Evolutionary conservation across 2,329 filamentous ascomycete genomes (phyloP).

Genomic region (Paramyrothecium sp.): DNA sequence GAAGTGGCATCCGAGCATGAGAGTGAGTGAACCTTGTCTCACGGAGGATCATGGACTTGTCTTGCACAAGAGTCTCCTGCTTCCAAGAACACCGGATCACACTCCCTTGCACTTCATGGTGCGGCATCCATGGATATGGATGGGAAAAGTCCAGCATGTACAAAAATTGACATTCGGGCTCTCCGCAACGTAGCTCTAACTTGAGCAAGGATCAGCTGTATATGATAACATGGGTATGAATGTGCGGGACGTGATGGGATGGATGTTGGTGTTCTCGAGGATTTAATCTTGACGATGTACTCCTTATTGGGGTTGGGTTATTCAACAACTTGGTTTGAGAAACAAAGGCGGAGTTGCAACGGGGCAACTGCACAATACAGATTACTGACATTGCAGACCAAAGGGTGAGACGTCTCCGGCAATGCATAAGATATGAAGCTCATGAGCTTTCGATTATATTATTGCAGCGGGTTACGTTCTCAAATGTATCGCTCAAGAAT

Average conservation of each 20-base stretch:
- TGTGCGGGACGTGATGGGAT: neutral
- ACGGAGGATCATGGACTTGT: too few relatives aligned
- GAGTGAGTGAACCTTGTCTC: too few relatives aligned
- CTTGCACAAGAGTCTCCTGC: neutral
- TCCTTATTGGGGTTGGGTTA: neutral
- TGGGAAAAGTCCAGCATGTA: neutral
- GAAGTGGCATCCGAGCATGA: neutral
- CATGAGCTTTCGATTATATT: too few relatives aligned
- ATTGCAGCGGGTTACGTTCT: too few relatives aligned
- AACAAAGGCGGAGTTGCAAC: neutral
- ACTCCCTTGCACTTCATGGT: neutral
- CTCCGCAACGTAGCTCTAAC: neutral
- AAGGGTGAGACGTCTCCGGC: too few relatives aligned
- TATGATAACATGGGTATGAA: neutral
- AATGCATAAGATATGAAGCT: too few relatives aligned
- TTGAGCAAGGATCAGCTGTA: neutral
- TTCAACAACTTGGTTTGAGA: neutral
- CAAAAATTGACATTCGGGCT: constrained; percentile 1
- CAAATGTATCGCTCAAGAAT: too few relatives aligned
- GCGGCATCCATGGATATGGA: constrained; percentile 3
- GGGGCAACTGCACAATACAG: neutral
- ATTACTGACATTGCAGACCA: too few relatives aligned
- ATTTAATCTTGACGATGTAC: constrained; percentile 84
- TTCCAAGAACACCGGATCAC: neutral
- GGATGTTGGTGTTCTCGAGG: constrained; percentile 59